Percentiles rank a stretch among this genome's conserved stretches.
Conservation (phyloP, 306 rosid genomes). For the Ormosia emarginata region DNA sequence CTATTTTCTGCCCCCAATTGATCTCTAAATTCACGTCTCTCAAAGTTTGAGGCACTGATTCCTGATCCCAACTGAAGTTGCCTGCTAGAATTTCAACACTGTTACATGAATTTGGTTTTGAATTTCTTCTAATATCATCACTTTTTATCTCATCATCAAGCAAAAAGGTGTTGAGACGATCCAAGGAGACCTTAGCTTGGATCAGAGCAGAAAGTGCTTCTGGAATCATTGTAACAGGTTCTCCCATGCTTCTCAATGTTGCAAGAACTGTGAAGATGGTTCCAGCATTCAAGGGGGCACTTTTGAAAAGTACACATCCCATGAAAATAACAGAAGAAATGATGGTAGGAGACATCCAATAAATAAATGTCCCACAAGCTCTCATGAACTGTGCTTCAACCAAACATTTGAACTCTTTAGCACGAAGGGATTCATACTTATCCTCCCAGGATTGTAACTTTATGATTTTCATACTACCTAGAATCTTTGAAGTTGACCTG, state of each 20-base stretch:
- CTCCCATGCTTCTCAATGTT: slow-evolving; percentile 45
- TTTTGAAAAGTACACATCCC: slow-evolving; percentile 43
- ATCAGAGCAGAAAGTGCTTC: slow-evolving; percentile 57
- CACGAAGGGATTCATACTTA: slow-evolving; percentile 51
- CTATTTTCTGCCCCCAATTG: slow-evolving; percentile 45
- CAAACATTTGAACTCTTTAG: slow-evolving; percentile 63
- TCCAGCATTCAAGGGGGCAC: slow-evolving; percentile 71
- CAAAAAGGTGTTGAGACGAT: slow-evolving; percentile 46
- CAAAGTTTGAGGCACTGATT: slow-evolving; percentile 34
- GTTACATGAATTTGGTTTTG: not conserved
- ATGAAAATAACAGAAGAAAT: slow-evolving; percentile 58
- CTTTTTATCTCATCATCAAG: slow-evolving; percentile 50
- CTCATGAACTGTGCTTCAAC: slow-evolving; percentile 38
- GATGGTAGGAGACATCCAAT: slow-evolving; percentile 74
- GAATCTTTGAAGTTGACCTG: slow-evolving; percentile 73
- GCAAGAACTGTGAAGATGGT: slow-evolving; percentile 77
- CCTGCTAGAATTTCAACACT: slow-evolving; percentile 35
- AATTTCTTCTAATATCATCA: slow-evolving; percentile 26
- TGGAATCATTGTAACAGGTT: slow-evolving; percentile 62
- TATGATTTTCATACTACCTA: slow-evolving; percentile 73
- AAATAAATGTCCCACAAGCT: slow-evolving; percentile 39
- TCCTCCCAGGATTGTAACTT: slow-evolving; percentile 87
- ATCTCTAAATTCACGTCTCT: slow-evolving; percentile 35
- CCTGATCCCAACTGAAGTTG: slow-evolving; percentile 53
- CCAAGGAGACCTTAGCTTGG: slow-evolving; percentile 65